A percentile compares a stretch with the other conserved stretches of the same genome.
phyloP scores from a whole-genome alignment of 768 basidiomycete genomes.

The Leccinum sublutescens region DNA sequence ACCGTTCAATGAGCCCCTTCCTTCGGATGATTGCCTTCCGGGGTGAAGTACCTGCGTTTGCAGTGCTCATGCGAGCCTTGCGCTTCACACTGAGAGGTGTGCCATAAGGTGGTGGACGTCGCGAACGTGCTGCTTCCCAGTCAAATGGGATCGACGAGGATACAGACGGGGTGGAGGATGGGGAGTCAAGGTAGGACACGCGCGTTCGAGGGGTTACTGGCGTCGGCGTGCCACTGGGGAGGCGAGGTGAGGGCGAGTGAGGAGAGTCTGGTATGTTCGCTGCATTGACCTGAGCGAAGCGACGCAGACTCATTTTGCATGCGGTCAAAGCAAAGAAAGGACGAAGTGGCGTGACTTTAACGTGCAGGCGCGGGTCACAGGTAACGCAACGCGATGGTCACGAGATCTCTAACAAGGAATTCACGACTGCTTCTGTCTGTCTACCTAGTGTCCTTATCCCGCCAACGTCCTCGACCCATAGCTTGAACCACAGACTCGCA shows the following conservation, averaged over 20 bases:
- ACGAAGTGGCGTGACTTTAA: conserved; percentile 17
- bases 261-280: conserved; percentile 41
- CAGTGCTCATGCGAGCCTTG: conserved; percentile 40
- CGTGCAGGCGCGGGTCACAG: conserved; percentile 22
- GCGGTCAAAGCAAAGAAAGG: conserved; percentile 11
- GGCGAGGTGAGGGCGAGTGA: conserved; percentile 37
- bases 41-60: conserved; percentile 31
- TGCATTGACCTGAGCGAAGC: conserved; percentile 51
- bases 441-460: conserved; percentile 22
- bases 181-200: conserved; percentile 57
- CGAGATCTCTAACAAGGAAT: conserved; percentile 4
- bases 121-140: conserved; percentile 79
- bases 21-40: conserved; percentile 59
- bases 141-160: conserved; percentile 80
- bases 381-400: conserved; percentile 26
- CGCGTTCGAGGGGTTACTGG: conserved; percentile 47
- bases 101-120: conserved; percentile 69
- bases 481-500: conserved; percentile 52
- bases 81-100: conserved; percentile 53
- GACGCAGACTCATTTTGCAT: conserved; percentile 51
- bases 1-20: conserved; percentile 66
- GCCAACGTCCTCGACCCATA: conserved; percentile 45
- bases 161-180: conserved; percentile 65
- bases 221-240: conserved; percentile 35
- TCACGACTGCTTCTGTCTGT: conserved; percentile 10